Evolutionary conservation across 371 early-diverging fungal species (phyloP), one percentile per base, ranked within the genome.

Genomic region (Apophysomyces elegans): DNA sequence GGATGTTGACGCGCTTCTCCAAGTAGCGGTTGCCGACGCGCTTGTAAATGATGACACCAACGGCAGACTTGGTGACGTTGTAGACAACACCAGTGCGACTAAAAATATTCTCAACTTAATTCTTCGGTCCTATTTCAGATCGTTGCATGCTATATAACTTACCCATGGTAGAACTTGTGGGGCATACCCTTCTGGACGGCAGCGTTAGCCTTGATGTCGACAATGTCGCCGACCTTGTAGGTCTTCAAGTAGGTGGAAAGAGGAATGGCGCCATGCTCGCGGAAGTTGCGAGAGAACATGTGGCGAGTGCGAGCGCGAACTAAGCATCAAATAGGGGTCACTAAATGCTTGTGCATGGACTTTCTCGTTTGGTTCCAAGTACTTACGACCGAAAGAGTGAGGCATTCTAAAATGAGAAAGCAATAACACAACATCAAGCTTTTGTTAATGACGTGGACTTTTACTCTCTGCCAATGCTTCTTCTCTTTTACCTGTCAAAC

Each of bases 121-220:
- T 26, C 32, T 26, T 26, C 32, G 32, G 32, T 26, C 32, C 32
- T 1, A 26, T 26, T 26, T 26, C 32, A 26, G 32, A 26, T 26
- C 32, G 32, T 26, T 2, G 16, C 16, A n/a, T 8, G 13, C 41
- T 1, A 11, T 41, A 13, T 43, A 50, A 75, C 83, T 76, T 88
- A 92, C 88, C 99, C 99, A 86, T 99, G 99, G 93, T 98, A 99
- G 94, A 92, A 99, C 91, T 99, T 99, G 96, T 99, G 99, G 77
- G 99, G 99, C 99, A 99, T 97, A 85, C 99, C 99, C 94, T 98
- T 99, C 85, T 99, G 99, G 78, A 99, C 87, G 70, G 99, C 95
- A 78, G 84, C 87, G 72, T 87, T 84, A 72, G 81, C 54, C 54
- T 50, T 50, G 54, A 50, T 50, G 54, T 50, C 54, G 21, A 50